phyloP scores from a whole-genome alignment of 169 alveolate genomes.

The Plasmodium chabaudi region DNA sequence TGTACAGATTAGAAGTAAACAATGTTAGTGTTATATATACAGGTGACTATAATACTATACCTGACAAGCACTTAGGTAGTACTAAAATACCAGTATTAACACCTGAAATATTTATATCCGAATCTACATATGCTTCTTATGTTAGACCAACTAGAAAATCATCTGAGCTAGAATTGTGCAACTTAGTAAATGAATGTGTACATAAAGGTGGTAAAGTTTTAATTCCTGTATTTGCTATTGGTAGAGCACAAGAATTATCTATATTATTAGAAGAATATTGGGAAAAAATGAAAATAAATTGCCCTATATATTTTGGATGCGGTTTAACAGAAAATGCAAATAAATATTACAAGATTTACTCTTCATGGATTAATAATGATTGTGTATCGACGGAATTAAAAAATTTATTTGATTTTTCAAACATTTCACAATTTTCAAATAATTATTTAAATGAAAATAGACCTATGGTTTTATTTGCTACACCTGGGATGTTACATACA shows the following conservation, averaged over 20 bases:
- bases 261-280: constrained; percentile 97
- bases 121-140: constrained; percentile 97
- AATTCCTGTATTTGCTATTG: constrained; percentile 99
- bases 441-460: constrained; percentile 90
- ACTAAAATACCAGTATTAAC: constrained; percentile 94
- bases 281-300: constrained; percentile 93
- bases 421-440: constrained; percentile 94
- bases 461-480: constrained; percentile 99
- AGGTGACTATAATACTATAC: constrained; percentile 94
- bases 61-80: constrained; percentile 97
- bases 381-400: constrained; percentile 87
- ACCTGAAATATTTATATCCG: constrained; percentile 96
- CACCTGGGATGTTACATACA: constrained; percentile 99
- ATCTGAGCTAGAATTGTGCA: constrained; percentile 97
- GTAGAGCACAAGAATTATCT: constrained; percentile 98
- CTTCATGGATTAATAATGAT: constrained; percentile 95
- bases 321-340: constrained; percentile 98
- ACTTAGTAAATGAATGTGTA: constrained; percentile 90
- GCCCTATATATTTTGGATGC: constrained; percentile 97
- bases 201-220: constrained; percentile 95
- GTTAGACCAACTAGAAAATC: constrained; percentile 95
- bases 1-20: constrained; percentile 94
- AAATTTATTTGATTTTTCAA: constrained; percentile 94
- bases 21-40: constrained; percentile 95
- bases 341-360: constrained; percentile 94